Conservation (phyloP, 164 flowering plant genomes). For the Berberis thunbergii region DNA sequence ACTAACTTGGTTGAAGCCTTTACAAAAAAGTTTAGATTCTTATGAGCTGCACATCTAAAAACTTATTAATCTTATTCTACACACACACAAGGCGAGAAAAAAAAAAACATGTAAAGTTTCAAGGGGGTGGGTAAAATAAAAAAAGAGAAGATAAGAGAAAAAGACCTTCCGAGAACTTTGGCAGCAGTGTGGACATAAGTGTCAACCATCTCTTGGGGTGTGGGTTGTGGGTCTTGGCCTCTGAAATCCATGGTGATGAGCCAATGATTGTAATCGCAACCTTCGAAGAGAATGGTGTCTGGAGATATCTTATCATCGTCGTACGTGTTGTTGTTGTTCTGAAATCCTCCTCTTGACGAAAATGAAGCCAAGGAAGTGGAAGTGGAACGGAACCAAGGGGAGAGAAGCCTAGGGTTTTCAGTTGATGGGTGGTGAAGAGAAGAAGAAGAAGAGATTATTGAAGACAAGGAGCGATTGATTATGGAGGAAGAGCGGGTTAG, state of each 20-base stretch:
- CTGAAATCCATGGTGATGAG: slow-evolving; percentile 68
- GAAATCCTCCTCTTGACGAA: not conserved
- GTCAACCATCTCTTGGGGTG: slow-evolving; percentile 72
- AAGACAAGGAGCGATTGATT: not conserved
- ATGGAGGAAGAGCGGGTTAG: not conserved
- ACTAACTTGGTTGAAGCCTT: no score
- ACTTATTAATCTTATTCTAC: no score
- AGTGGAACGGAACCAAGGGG: no score
- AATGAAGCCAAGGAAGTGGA: not conserved
- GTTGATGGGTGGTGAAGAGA: not conserved
- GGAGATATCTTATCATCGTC: slow-evolving; percentile 43
- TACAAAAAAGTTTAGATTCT: no score
- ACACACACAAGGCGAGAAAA: not conserved
- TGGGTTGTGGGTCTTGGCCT: slow-evolving; percentile 51
- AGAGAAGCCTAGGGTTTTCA: no score
- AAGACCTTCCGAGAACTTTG: slow-evolving; percentile 67
- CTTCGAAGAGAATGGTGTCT: slow-evolving; percentile 66
- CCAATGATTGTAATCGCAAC: slow-evolving; percentile 98
- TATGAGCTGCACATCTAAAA: no score
- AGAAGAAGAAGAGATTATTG: not conserved
- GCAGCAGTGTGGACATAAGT: slow-evolving; percentile 75
- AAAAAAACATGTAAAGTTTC: not conserved
- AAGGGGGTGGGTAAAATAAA: no score
- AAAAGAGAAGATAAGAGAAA: not conserved
- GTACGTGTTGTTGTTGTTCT: slow-evolving; percentile 22